Evolutionary conservation across 108 stramenopile species (phyloP).

Genomic region (Cyclotella distinguenda): DNA sequence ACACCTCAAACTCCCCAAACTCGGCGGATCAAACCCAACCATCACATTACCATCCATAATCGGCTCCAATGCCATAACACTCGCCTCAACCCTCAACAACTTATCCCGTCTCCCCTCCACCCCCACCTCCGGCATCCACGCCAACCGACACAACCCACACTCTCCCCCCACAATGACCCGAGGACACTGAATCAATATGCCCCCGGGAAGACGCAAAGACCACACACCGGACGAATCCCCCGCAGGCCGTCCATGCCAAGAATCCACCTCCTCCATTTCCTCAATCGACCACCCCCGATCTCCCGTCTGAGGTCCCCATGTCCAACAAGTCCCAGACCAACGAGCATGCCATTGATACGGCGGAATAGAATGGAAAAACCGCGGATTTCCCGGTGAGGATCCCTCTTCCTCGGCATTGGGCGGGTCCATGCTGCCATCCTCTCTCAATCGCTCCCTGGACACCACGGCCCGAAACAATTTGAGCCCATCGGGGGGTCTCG

Average conservation of each 20-base stretch:
- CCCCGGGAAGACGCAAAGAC: conserved; percentile 73
- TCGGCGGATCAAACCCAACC: conserved; percentile 80
- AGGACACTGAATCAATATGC: conserved; percentile 73
- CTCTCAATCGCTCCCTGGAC: conserved; percentile 60
- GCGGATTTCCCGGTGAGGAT: conserved; percentile 59
- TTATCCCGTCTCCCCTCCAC: conserved; percentile 46
- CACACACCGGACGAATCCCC: conserved; percentile 56
- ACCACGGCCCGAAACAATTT: conserved; percentile 76
- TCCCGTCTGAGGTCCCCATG: conserved; percentile 78
- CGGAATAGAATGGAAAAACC: conserved; percentile 69
- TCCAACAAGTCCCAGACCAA: conserved; percentile 82
- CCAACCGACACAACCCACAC: conserved; percentile 70
- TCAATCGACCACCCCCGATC: conserved; percentile 79
- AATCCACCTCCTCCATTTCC: conserved; percentile 78
- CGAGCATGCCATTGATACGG: conserved; percentile 83
- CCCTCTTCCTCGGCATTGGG: conserved; percentile 67
- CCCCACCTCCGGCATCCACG: conserved; percentile 80
- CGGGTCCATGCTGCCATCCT: conserved; percentile 31
- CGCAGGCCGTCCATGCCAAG: conserved; percentile 73
- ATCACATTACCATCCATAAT: conserved; percentile 64
- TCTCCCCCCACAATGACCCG: conserved; percentile 58
- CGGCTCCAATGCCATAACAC: conserved; percentile 73
- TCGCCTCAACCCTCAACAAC: conserved; percentile 77
- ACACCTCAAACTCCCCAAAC: conserved; percentile 71
- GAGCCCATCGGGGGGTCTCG: conserved; percentile 77